Base-by-base conservation (phyloP, 805 yeast species). In the Grigorovia humatica region DNA sequence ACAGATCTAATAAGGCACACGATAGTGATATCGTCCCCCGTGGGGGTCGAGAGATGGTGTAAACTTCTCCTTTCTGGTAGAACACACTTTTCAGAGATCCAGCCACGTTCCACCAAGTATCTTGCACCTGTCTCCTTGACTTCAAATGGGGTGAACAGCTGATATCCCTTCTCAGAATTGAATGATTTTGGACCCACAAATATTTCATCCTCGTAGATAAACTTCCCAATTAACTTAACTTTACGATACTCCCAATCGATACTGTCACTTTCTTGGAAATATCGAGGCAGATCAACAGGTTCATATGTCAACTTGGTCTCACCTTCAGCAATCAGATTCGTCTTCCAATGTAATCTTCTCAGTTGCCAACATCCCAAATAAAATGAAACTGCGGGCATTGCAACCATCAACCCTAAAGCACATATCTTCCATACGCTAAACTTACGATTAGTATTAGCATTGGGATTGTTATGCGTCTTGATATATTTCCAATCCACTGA, bases 351-450 rank as follows among this genome's bases (percentile, higher is more conserved):
- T 48, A 93, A 70, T 57, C 99, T 75, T 59, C 79, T 74, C 46
- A 87, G 81, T 70, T 93, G 99, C 99, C 99, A 93, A 51, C 89
- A 78, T 1, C 98, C 99, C 45, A 93, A 71, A 47, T 82, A 83
- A 64, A 91, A 86, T 11, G 96, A 80, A 2, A 89, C 75, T 1
- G 89, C 74, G 0, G 99, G 99, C 83, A 95, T 91, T 19, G 91
- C 79, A 48, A 74, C 59, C 67, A 74, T 61, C 11, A 73, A 53
- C 0, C 73, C 67, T 29, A 73, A 52, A n/a, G 70, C 68, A 27
- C 72, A 61, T 53, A 62, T 59, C 55, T 65, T 51, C 63, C 60
- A 62, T 59, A 50, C 19, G 35, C 19, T 29, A 20, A 27, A 9
- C 15, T 20, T 46, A 13, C 43, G 19, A 43, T 52, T 70, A 73